Evolutionary conservation across 2,329 filamentous ascomycete species (phyloP), one percentile per base, ranked within the genome.

Genomic region (Fusarium sp.): DNA sequence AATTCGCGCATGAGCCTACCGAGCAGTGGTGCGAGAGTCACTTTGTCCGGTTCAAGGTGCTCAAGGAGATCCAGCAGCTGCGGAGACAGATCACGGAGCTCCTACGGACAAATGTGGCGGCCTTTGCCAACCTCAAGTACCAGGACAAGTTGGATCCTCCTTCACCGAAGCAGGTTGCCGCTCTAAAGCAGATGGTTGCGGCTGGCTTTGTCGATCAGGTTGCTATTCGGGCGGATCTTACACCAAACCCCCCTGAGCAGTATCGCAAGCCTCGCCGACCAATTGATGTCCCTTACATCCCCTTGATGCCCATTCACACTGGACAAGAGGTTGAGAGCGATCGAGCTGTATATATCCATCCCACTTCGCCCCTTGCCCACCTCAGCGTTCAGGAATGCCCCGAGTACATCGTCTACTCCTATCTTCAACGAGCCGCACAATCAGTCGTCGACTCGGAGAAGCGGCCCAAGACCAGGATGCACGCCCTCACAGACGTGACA

Each of bases 191-290:
- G 80, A 97, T 98, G 84, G 91, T 94, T 25, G 94, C 96, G 0
- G 93, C 95, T 0, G 97, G 96, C 1, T 98, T 98, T 84, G 91
- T 98, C 79, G 97, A 99, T 82, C 94, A 98, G 76, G 90, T 99
- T 45, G 97, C 97, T 54, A 95, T 98, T 76, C 94, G 97, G 69
- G 94, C 94, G 5, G 96, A 99, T 82, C 86, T 95, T n/a, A 88
- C 94, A 0, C 94, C 95, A 1, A 88, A 88, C 14, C 93, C 94
- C 1, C 91, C 92, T 1, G 91, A 92, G 70, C 84, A 88, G 63
- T 84, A 87, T 54, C 88, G 92, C 20, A 94, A 93, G 71, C 94
- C 95, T 0, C 91, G 90, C 60, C 90, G 95, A n/a, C 94, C 95
- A 2, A 97, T 97, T 73, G 95, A 98, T 76, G 94, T 98, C 4